These are phyloP conservation scores for Ophiognomonia clavigignenti-juglandacearum DNA, from an alignment of 2,329 filamentous ascomycete species.

Conservation along the genomic window DNA sequence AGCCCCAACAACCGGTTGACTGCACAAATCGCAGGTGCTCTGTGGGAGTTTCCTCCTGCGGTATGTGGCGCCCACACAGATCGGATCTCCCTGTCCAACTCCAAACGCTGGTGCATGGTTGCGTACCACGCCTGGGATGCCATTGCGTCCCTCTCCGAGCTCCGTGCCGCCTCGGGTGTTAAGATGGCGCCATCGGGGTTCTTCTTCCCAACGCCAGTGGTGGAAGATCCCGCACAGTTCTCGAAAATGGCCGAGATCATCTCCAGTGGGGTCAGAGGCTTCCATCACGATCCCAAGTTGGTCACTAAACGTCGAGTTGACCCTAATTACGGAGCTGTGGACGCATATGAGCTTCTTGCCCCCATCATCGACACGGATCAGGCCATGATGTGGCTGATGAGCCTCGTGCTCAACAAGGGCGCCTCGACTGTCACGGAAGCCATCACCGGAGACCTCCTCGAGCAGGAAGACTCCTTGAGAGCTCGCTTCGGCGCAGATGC, in stretches of 20 bases:
- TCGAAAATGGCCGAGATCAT: slow-evolving; percentile 36
- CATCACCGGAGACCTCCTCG: slow-evolving; percentile 30
- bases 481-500: slow-evolving; percentile 31
- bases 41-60: slow-evolving; percentile 42
- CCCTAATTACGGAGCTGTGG: slow-evolving; percentile 29
- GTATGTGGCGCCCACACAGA: slow-evolving; percentile 39
- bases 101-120: slow-evolving; percentile 36
- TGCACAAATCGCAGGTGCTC: slow-evolving; percentile 40
- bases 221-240: slow-evolving; percentile 27
- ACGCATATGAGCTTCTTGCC: slow-evolving; percentile 39
- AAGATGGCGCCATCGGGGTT: slow-evolving; percentile 33
- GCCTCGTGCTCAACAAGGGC: slow-evolving; percentile 36
- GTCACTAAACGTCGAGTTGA: slow-evolving; percentile 31
- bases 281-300: slow-evolving; percentile 29
- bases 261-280: slow-evolving; percentile 32
- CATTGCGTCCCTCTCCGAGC: slow-evolving; percentile 28
- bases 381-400: slow-evolving; percentile 36
- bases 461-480: slow-evolving; percentile 29
- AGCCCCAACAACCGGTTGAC: slow-evolving; percentile 33
- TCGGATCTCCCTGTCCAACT: slow-evolving; percentile 32
- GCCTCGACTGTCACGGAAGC: slow-evolving; percentile 32
- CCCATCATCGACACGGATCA: slow-evolving; percentile 42
- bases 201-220: slow-evolving; percentile 32
- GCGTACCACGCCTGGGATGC: slow-evolving; percentile 36
- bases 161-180: slow-evolving; percentile 30